phyloP scores from a whole-genome alignment of 345 rosid species.

The Arabis alpina region DNA sequence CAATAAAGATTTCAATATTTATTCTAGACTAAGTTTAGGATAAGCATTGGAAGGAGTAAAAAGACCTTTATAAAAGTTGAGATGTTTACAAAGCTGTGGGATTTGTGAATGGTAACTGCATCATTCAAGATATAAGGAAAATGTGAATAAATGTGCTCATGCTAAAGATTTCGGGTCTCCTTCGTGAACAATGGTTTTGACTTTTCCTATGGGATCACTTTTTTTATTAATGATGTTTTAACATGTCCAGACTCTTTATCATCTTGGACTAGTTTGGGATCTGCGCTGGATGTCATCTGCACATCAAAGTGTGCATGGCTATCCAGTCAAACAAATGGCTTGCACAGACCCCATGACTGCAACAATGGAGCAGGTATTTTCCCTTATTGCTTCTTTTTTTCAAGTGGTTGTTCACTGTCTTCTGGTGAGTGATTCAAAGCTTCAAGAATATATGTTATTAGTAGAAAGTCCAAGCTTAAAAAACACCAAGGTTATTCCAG shows the following conservation, averaged over 20 bases:
- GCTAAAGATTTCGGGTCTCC: too few relatives aligned
- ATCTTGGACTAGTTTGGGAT: slow-evolving; percentile 87
- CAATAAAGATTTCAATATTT: too few relatives aligned
- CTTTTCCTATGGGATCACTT: background rate
- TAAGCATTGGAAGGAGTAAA: too few relatives aligned
- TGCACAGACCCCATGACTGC: slow-evolving; percentile 65
- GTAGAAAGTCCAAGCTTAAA: slow-evolving; percentile 5
- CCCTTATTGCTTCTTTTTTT: slow-evolving; percentile 7
- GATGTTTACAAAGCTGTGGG: too few relatives aligned
- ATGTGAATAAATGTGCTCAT: slow-evolving; percentile 6
- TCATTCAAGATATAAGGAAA: slow-evolving; percentile 22
- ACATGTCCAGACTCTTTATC: slow-evolving; percentile 75
- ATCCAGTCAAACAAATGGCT: slow-evolving; percentile 48
- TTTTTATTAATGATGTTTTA: slow-evolving; percentile 23
- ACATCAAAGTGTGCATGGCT: slow-evolving; percentile 44
- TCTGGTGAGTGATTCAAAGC: slow-evolving; percentile 26
- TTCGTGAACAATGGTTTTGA: too few relatives aligned
- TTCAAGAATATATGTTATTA: slow-evolving; percentile 22
- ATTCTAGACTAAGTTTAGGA: too few relatives aligned
- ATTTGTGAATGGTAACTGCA: too few relatives aligned
- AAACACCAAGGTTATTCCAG: background rate
- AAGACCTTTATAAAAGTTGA: too few relatives aligned
- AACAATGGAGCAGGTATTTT: slow-evolving; percentile 64
- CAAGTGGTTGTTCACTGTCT: slow-evolving; percentile 26
- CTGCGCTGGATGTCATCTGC: slow-evolving; percentile 72